These are phyloP conservation scores for Pisolithus marmoratus DNA, from an alignment of 768 basidiomycete species.

Conservation along the genomic window DNA sequence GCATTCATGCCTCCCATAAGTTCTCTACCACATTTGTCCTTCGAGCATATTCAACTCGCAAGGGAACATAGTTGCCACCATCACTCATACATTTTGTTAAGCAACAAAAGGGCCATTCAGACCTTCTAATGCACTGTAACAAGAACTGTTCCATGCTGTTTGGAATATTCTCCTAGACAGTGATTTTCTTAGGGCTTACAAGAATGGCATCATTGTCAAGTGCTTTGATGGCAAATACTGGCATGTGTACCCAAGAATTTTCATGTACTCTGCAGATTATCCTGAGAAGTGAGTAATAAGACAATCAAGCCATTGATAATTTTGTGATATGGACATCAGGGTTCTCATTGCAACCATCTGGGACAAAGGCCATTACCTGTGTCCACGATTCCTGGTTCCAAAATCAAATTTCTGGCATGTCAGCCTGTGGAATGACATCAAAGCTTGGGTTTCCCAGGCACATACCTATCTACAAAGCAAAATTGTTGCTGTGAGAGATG, in stretches of 20 bases:
- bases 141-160: constrained; percentile 15
- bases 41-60: not conserved
- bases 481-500: not conserved
- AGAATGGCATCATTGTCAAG: constrained; percentile 13
- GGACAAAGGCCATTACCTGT: constrained; percentile 20
- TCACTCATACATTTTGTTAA: not conserved
- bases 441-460: not conserved
- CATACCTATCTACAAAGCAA: constrained; percentile 4
- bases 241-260: too few species aligned
- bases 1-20: constrained; percentile 39
- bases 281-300: too few species aligned
- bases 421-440: constrained; percentile 14
- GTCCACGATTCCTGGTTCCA: constrained; percentile 20
- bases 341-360: constrained; percentile 21
- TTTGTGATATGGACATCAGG: constrained; percentile 3
- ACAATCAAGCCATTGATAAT: not conserved
- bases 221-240: constrained; percentile 4
- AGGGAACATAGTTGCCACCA: not conserved
- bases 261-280: too few species aligned
- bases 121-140: constrained; percentile 7
- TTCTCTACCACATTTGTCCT: too few species aligned
- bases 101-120: not conserved
- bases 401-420: constrained; percentile 8
- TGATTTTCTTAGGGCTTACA: constrained; percentile 15
- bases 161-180: constrained; percentile 16